Evolutionary conservation across 768 basidiomycete genomes (phyloP).

Genomic region (Mycena rebaudengoi): DNA sequence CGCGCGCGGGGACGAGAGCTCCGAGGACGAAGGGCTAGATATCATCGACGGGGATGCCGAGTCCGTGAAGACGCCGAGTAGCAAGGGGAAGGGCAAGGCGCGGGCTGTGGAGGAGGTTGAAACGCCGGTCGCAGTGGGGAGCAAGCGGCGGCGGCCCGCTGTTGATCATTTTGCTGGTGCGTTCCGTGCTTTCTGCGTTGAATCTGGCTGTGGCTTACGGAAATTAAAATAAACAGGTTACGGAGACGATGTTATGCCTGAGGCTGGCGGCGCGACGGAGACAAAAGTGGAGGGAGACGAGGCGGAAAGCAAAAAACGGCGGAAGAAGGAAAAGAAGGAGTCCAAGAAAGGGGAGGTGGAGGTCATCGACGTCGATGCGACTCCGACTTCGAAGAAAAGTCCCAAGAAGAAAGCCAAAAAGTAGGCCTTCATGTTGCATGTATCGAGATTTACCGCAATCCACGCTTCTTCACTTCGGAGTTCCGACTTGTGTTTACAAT

Average conservation of each 20-base stretch:
- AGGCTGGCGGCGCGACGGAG: too few species aligned
- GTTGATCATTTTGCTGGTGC: conserved; percentile 77
- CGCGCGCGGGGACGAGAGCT: conserved; percentile 54
- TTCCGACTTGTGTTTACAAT: too few species aligned
- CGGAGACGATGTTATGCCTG: conserved; percentile 42
- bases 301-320: not conserved
- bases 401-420: conserved; percentile 25
- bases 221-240: conserved; percentile 49
- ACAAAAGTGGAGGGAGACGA: too few species aligned
- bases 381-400: not conserved
- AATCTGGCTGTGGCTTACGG: too few species aligned
- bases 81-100: conserved; percentile 49
- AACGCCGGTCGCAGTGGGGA: conserved; percentile 20
- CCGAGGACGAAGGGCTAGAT: conserved; percentile 51
- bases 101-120: conserved; percentile 36
- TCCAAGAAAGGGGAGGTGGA: conserved; percentile 1
- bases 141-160: conserved; percentile 59
- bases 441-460: too few species aligned
- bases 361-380: too few species aligned
- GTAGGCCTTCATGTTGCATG: not conserved
- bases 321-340: conserved; percentile 24
- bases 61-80: conserved; percentile 14
- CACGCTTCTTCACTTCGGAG: too few species aligned
- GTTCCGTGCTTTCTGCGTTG: conserved; percentile 3
- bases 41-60: conserved; percentile 47